Evolutionary conservation across 139 green algal genomes (phyloP).

Genomic region (Closterium sp.): DNA sequence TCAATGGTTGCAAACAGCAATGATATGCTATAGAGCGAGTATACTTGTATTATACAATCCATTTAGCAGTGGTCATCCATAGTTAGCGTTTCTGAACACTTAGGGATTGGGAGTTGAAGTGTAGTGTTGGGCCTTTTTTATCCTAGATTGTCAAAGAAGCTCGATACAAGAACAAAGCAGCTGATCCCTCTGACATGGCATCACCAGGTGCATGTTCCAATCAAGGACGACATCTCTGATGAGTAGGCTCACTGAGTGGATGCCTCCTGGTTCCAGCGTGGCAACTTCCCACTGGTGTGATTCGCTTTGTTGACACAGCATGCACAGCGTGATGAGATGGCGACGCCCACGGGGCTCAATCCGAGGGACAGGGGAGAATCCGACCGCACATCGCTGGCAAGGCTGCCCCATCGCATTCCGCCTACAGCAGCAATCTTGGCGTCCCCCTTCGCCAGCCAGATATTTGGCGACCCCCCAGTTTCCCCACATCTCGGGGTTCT

Average conservation of each 20-base stretch:
- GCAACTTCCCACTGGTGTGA: background rate
- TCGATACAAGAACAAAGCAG: background rate
- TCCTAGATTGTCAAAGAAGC: background rate
- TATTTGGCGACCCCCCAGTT: background rate
- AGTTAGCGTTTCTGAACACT: background rate
- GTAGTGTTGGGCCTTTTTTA: background rate
- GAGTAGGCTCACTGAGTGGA: background rate
- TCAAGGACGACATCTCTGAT: background rate
- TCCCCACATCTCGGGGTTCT: background rate
- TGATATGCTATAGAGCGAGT: too few relatives aligned
- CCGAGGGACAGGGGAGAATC: background rate
- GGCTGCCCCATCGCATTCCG: background rate
- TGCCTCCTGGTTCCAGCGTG: background rate
- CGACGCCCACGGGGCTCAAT: background rate
- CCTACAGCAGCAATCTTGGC: background rate
- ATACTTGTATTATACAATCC: too few relatives aligned
- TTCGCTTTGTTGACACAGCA: background rate
- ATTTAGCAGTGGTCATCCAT: background rate
- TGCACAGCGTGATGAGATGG: too few relatives aligned
- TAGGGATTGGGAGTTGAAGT: background rate
- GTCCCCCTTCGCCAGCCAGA: background rate
- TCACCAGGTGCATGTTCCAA: background rate
- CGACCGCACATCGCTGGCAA: background rate
- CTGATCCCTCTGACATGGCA: background rate
- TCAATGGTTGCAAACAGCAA: too few relatives aligned